Conservation (phyloP, 2,329 filamentous ascomycete species). For the Cucurbitaria berberidis region DNA sequence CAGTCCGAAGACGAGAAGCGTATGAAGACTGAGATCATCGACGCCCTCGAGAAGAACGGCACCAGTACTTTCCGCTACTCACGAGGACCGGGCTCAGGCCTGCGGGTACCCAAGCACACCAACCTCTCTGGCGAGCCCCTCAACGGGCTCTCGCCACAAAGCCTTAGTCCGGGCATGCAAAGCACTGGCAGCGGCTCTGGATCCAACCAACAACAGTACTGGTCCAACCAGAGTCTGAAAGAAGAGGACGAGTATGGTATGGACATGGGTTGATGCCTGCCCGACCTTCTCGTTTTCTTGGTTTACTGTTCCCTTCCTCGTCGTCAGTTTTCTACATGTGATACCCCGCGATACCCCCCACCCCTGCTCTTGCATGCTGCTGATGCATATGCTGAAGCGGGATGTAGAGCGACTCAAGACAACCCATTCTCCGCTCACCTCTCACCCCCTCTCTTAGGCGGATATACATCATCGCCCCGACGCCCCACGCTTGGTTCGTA, state of each 20-base stretch:
- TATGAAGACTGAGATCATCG: constrained; percentile 91
- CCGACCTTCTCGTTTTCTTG: constrained; percentile 8
- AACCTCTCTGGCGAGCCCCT: constrained; percentile 85
- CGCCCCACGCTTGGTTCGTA: constrained; percentile 12
- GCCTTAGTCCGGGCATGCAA: constrained; percentile 59
- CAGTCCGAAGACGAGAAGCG: constrained; percentile 89
- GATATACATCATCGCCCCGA: neutral
- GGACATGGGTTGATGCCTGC: constrained; percentile 59
- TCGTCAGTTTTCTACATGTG: constrained; percentile 37
- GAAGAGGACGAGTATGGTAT: constrained; percentile 92
- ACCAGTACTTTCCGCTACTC: constrained; percentile 80
- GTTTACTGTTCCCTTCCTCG: constrained; percentile 15
- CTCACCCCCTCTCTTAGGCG: neutral
- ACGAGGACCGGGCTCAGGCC: constrained; percentile 78
- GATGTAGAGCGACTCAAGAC: constrained; percentile 8
- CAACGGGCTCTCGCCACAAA: constrained; percentile 63
- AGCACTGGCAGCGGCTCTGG: constrained; percentile 71
- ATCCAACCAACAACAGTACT: constrained; percentile 59
- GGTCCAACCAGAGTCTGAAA: constrained; percentile 72
- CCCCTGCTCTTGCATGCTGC: constrained; percentile 37
- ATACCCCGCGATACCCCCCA: constrained; percentile 47
- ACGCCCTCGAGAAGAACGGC: constrained; percentile 83
- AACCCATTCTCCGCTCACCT: constrained; percentile 5
- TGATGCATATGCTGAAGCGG: constrained; percentile 31
- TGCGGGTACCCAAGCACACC: constrained; percentile 91